Conservation (phyloP, 2,329 filamentous ascomycete species). For the Chrysoporthe cubensis region DNA sequence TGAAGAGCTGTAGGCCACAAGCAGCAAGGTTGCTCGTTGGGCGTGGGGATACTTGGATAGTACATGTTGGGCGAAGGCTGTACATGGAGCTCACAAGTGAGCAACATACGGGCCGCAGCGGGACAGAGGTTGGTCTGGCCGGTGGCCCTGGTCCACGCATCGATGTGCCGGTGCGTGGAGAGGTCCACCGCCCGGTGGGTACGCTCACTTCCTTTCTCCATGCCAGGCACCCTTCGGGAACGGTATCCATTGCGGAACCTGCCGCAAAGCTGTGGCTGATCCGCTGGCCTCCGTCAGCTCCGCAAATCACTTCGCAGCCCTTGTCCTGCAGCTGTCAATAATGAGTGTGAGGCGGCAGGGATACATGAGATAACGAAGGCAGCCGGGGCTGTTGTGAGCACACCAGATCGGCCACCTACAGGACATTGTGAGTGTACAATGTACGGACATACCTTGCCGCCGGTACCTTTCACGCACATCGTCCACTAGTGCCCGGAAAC, state of each 20-base stretch:
- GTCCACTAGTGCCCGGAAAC: background rate
- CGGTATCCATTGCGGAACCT: background rate
- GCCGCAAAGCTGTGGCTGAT: slow-evolving; percentile 14
- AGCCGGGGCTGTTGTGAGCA: slow-evolving; percentile 13
- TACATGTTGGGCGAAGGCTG: slow-evolving; percentile 26
- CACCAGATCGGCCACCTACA: slow-evolving; percentile 10
- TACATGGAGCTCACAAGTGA: slow-evolving; percentile 22
- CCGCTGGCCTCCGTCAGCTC: slow-evolving; percentile 19
- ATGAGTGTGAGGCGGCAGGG: slow-evolving; percentile 7
- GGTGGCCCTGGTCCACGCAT: slow-evolving; percentile 21
- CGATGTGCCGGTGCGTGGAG: slow-evolving; percentile 25
- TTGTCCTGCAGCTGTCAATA: slow-evolving; percentile 17
- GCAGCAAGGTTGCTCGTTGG: slow-evolving; percentile 19
- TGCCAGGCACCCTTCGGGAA: slow-evolving; percentile 15
- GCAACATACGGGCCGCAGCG: slow-evolving; percentile 25
- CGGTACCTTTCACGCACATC: background rate
- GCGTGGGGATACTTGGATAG: slow-evolving; percentile 21
- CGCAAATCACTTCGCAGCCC: slow-evolving; percentile 8
- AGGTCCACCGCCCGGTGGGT: slow-evolving; percentile 23
- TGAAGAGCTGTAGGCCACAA: slow-evolving; percentile 9
- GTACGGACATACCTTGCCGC: slow-evolving; percentile 13
- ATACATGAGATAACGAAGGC: slow-evolving; percentile 12
- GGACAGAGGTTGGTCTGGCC: slow-evolving; percentile 21
- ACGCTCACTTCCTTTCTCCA: slow-evolving; percentile 20
- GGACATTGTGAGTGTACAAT: slow-evolving; percentile 9